These are phyloP conservation scores for Solioccasus polychromus DNA, from an alignment of 768 basidiomycete genomes.

Conservation along the genomic window DNA sequence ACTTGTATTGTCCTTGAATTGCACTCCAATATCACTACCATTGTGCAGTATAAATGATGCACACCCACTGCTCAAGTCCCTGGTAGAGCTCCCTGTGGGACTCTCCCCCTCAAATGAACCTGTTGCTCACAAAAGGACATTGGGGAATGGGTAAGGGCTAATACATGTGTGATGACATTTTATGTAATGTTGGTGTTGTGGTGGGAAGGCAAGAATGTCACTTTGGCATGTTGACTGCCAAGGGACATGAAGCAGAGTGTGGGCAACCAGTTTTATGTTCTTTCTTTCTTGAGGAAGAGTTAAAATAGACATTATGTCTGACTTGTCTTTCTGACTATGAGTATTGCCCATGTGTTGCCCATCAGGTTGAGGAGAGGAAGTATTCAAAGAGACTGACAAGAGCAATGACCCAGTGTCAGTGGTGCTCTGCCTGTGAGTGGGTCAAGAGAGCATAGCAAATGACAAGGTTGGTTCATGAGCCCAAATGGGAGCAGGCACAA, in stretches of 20 bases:
- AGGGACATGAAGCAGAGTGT: conserved; percentile 6
- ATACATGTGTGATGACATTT: conserved; percentile 27
- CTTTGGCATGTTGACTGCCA: conserved; percentile 9
- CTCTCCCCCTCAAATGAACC: conserved; percentile 50
- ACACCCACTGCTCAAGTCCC: conserved; percentile 77
- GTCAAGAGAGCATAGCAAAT: conserved; percentile 63
- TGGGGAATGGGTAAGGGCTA: conserved; percentile 30
- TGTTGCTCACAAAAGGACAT: conserved; percentile 55
- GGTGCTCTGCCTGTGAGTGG: conserved; percentile 37
- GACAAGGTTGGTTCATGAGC: conserved; percentile 52
- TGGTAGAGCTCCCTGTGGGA: conserved; percentile 76
- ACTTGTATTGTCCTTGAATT: conserved; percentile 17
- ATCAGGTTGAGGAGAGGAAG: conserved; percentile 13
- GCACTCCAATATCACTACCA: conserved; percentile 57
- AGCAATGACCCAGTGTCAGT: conserved; percentile 12
- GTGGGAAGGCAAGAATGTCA: conserved; percentile 13
- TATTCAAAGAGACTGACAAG: conserved; percentile 9
- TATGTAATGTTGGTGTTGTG: conserved; percentile 9
- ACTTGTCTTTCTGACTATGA: conserved; percentile 22
- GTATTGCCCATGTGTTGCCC: conserved; percentile 5
- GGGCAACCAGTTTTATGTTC: conserved; percentile 13
- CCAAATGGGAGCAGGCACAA: conserved; percentile 59
- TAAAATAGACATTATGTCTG: conserved; percentile 25
- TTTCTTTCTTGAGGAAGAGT: conserved; percentile 31
- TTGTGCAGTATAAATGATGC: conserved; percentile 75